Evolutionary conservation across 1,139 yeast genomes (phyloP), one percentile per base, ranked within the genome.

Genomic region (Zygosaccharomyces pseudobailii): DNA sequence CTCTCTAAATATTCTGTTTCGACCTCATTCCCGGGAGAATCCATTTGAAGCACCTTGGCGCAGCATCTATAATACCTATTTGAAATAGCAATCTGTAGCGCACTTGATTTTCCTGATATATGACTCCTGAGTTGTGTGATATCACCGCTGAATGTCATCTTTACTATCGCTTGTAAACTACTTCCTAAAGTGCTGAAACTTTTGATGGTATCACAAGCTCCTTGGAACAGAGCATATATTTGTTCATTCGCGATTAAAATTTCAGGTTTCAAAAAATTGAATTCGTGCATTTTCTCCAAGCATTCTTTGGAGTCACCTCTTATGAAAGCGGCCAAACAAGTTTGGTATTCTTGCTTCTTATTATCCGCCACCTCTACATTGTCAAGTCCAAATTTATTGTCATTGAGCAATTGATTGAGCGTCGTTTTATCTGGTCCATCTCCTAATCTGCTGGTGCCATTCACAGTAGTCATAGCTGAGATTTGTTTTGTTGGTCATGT

Each of bases 311-410:
- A 19, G 13, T 58, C 49, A 9, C 64, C 62, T 38, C 52, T 48
- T 3, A 61, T 46, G 42, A 49, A 60, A 22, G 50, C 45, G n/a
- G 50, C 49, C 6, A 56, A 13, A 43, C 65, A 60, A 13, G 50
- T 49, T 19, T 50, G 47, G 32, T 54, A 59, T 6, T 39, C 36
- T 32, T 37, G 32, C 19, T 37, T 43, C 24, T 44, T 48, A 40
- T 49, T 23, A 3, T 19, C 35, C 6, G 21, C 25, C 36, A 34
- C 30, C 19, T 19, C 20, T 5, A 28, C 27, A 4, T 23, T 41
- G 7, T 28, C 33, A 20, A n/a, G 32, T 5, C 46, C 42, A 36
- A 55, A 52, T 17, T 47, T 48, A 20, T 49, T 53, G 33, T 57
- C 57, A 3, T 53, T 47, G 17, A 59, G 48, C 27, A 61, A 42